Evolutionary conservation across 805 yeast genomes (phyloP), one percentile per base, ranked within the genome.

Genomic region (Saccharomycopsis lassenensis): DNA sequence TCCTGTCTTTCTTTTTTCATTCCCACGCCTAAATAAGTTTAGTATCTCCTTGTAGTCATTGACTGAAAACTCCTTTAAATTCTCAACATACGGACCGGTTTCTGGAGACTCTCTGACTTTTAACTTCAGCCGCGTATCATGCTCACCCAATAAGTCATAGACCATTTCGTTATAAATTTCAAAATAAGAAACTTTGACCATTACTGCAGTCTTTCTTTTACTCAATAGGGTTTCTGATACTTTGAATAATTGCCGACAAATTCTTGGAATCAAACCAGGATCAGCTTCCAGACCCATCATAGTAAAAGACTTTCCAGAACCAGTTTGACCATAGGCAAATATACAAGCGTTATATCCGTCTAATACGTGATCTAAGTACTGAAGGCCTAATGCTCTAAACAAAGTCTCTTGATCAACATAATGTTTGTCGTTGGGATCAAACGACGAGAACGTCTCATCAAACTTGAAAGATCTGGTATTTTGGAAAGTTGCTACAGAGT

Each of bases 291-390:
- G 45, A 0, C 83, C 81, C 58, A 83, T 70, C 91, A 83, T 82
- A 1, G 94, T 84, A 55, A 71, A 77, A 0, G 93, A 75, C 50
- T 83, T 83, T 1, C 94, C 94, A 0, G 91, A 69, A 1, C 82
- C 87, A 0, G 94, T 84, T 52, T 84, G 94, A 4, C 86, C 87
- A 48, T 79, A 78, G 1, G 86, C 85, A 53, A 78, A 73, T 1
- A 79, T 74, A 50, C 84, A 78, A 2, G 81, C 77, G 45, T 79
- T 77, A 52, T 66, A 75, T 0, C 94, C 94, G 44, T 69, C 70
- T 35, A 80, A 52, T 3, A 82, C 63, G 59, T 74, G 84, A 19
- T 68, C 63, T 5, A 82, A 56, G 39, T 77, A 60, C 28, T 73
- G 76, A 7, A 63, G 61, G 1, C 87, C 93, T 12, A 74, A 61